These are phyloP conservation scores for Brasilioporus rufonigricans DNA, from an alignment of 768 basidiomycete genomes.

Conservation along the genomic window DNA sequence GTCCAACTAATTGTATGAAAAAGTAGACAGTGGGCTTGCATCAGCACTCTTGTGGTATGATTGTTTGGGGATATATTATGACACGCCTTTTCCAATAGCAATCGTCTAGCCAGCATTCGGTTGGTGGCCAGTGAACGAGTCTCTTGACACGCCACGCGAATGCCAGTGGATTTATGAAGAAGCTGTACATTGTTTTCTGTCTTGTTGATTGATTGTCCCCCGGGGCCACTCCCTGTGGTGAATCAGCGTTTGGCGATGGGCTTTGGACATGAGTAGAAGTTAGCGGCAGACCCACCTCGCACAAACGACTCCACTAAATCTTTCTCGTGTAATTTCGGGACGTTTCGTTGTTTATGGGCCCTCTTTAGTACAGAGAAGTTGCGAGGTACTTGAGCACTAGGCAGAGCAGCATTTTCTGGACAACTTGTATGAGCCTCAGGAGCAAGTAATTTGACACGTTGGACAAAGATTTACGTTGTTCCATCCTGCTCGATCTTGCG, in stretches of 20 bases:
- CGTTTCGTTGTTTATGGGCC: conserved; percentile 57
- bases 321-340: conserved; percentile 70
- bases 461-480: conserved; percentile 24
- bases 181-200: conserved; percentile 90
- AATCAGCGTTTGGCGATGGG: conserved; percentile 7
- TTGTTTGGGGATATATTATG: conserved; percentile 21
- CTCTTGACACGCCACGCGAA: conserved; percentile 85
- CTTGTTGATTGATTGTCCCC: conserved; percentile 97
- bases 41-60: conserved; percentile 16
- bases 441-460: conserved; percentile 29
- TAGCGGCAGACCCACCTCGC: conserved; percentile 56
- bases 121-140: conserved; percentile 83
- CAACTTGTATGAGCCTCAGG: conserved; percentile 28
- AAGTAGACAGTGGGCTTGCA: conserved; percentile 6
- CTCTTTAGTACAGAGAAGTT: conserved; percentile 72
- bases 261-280: neutral
- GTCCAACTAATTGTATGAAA: conserved; percentile 54
- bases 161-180: conserved; percentile 83
- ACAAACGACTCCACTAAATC: conserved; percentile 90
- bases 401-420: conserved; percentile 33
- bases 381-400: conserved; percentile 31
- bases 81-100: conserved; percentile 75
- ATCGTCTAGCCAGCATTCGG: conserved; percentile 69
- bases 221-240: conserved; percentile 77
- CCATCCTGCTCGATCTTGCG: conserved; percentile 42